Base-by-base conservation (phyloP, 108 stramenopile genomes). In the Fistulifera solaris region DNA sequence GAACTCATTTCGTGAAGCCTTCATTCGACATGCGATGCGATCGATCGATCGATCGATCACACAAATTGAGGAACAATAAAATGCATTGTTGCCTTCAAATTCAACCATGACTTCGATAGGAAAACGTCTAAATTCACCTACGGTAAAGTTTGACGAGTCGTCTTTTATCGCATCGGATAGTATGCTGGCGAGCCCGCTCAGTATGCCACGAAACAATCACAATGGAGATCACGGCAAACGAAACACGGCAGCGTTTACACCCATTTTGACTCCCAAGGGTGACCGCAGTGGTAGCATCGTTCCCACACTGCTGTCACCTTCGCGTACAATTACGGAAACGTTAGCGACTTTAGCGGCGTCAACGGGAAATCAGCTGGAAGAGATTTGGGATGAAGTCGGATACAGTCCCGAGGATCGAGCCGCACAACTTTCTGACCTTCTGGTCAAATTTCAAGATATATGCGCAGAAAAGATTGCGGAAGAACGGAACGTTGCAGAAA, bases 381-480 rank as follows among this genome's bases (percentile, higher is more conserved):
- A 69, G 17, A 66, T 84, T 23, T 92, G 90, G 90, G 84, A 92
- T 55, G 64, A 76, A 50, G 83, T 93, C 1, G 92, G 92, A 1
- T 83, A 87, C 53, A 66, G 54, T 28, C 83, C 80, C 25, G 80
- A 85, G 38, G 92, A 93, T 66, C 75, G 87, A 28, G 73, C 81
- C 0, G 52, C 73, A 0, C 83, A 87, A 44, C 77, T 93, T 14
- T 67, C 80, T 21, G 77, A 81, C 48, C 59, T 93, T n/a, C 56
- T 93, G 1, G 62, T 71, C 40, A 58, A 65, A 18, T 70, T 93
- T 38, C 58, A 61, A 5, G 63, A 67, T 38, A 39, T 81, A 10
- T 93, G 92, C 53, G 75, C 87, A 11, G 62, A 69, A 5, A 93
- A 88, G 56, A 67, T 87, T 15, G 53, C 66, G 0, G 80, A 85